Conservation (phyloP, 805 yeast genomes). For the Pichia californica region DNA sequence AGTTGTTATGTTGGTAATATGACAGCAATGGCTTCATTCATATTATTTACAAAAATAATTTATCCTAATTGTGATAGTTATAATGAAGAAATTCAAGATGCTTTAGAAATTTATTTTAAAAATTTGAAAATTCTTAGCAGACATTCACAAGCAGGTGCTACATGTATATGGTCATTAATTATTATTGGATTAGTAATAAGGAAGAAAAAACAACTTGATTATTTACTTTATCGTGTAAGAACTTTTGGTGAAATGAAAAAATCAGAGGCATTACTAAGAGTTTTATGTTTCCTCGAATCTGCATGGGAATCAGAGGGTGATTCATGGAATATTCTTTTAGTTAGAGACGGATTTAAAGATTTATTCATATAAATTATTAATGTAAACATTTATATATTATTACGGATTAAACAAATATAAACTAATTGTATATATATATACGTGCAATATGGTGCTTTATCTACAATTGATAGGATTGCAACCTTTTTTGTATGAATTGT, state of each 20-base stretch:
- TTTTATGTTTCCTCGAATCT: constrained; percentile 7
- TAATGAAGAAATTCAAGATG: constrained; percentile 2
- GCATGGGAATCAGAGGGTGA: constrained; percentile 10
- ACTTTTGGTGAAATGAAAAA: constrained; percentile 10
- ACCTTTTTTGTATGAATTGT: no score
- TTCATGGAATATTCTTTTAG: neutral
- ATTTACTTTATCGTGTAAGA: constrained; percentile 6
- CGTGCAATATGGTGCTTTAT: no score
- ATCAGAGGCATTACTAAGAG: constrained; percentile 6
- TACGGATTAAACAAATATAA: no score
- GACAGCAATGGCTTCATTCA: constrained; percentile 8
- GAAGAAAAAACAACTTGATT: constrained; percentile 8
- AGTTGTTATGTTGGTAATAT: constrained; percentile 11
- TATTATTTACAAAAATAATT: constrained; percentile 8
- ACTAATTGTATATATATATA: no score
- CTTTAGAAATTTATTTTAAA: constrained; percentile 1
- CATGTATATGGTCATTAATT: constrained; percentile 14
- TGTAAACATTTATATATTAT: no score
- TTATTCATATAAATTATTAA: neutral
- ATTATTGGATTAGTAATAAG: constrained; percentile 13
- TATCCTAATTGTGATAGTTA: neutral
- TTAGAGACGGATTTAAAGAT: neutral
- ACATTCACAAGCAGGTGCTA: constrained; percentile 6
- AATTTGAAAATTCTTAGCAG: constrained; percentile 6
- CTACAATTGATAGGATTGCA: no score